These are phyloP conservation scores for Penicillium occitanis DNA, from an alignment of 2,329 filamentous ascomycete genomes.

Conservation along the genomic window DNA sequence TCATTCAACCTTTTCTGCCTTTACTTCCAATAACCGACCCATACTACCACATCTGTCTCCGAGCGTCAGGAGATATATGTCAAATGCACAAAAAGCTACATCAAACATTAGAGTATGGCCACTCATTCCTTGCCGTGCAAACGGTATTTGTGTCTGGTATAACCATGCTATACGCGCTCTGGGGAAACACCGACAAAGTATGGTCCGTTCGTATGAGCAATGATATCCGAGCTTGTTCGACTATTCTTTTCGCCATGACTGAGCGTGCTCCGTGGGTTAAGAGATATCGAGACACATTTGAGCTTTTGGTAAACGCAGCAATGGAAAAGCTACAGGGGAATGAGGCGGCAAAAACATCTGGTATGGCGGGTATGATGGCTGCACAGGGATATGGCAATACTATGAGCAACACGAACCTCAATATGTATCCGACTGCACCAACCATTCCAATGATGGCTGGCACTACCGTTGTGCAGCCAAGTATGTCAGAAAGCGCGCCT, in stretches of 20 bases:
- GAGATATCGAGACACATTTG: conserved; percentile 51
- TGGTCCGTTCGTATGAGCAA: conserved; percentile 53
- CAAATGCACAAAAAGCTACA: conserved; percentile 41
- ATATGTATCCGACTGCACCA: conserved; percentile 13
- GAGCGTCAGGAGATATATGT: conserved; percentile 39
- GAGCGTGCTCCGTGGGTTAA: conserved; percentile 52
- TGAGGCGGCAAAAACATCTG: conserved; percentile 34
- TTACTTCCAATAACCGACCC: conserved; percentile 49
- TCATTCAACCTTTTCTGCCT: conserved; percentile 53
- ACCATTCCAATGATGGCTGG: conserved; percentile 5
- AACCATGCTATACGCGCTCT: conserved; percentile 39
- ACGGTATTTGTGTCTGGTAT: conserved; percentile 42
- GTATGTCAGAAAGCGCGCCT: background rate
- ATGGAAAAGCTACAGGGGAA: conserved; percentile 49
- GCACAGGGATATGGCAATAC: conserved; percentile 32
- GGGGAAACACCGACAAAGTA: conserved; percentile 46
- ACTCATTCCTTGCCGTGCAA: conserved; percentile 42
- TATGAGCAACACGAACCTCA: background rate
- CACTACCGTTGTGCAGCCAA: background rate
- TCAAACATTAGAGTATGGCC: conserved; percentile 41
- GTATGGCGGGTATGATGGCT: conserved; percentile 44
- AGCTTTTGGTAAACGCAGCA: conserved; percentile 48
- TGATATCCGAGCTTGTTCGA: conserved; percentile 51
- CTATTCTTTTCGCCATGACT: conserved; percentile 52
- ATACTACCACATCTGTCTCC: conserved; percentile 47